Conservation (phyloP, 345 rosid species). For the Euclidium syriacum region DNA sequence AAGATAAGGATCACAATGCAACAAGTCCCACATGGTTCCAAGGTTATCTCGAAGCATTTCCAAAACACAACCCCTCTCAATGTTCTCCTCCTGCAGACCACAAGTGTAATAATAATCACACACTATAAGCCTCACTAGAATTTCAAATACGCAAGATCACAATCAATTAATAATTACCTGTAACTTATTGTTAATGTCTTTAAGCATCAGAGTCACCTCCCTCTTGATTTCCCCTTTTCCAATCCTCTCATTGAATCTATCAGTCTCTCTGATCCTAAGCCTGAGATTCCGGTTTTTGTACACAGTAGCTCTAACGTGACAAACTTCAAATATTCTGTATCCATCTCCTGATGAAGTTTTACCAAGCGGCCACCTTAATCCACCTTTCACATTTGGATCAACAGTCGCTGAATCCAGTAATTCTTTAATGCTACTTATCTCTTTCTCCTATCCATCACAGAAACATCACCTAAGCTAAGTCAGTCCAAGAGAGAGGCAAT, state of each 20-base stretch:
- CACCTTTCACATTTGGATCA: conserved; percentile 62
- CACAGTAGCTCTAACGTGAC: conserved; percentile 38
- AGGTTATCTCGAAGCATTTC: conserved; percentile 18
- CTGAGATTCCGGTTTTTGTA: conserved; percentile 38
- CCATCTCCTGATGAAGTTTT: conserved; percentile 38
- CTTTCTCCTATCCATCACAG: conserved; percentile 46
- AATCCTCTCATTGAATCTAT: conserved; percentile 44
- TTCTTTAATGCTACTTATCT: conserved; percentile 36
- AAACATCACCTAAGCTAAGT: background rate
- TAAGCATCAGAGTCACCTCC: conserved; percentile 45
- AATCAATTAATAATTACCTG: conserved; percentile 4
- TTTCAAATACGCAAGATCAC: background rate
- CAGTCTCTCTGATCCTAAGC: conserved; percentile 54
- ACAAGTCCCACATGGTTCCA: conserved; percentile 24
- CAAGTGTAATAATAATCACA: background rate
- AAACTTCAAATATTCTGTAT: conserved; percentile 38
- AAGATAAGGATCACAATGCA: conserved; percentile 8
- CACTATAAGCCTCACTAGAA: background rate
- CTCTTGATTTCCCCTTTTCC: conserved; percentile 34
- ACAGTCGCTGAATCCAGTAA: conserved; percentile 45
- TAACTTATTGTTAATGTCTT: conserved; percentile 39
- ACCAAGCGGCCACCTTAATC: conserved; percentile 60
- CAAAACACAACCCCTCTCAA: background rate
- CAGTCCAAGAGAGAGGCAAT: background rate
- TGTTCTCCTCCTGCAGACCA: conserved; percentile 17